Base-by-base conservation (phyloP, 2,329 filamentous ascomycete genomes). In the Exophiala mesophila region DNA sequence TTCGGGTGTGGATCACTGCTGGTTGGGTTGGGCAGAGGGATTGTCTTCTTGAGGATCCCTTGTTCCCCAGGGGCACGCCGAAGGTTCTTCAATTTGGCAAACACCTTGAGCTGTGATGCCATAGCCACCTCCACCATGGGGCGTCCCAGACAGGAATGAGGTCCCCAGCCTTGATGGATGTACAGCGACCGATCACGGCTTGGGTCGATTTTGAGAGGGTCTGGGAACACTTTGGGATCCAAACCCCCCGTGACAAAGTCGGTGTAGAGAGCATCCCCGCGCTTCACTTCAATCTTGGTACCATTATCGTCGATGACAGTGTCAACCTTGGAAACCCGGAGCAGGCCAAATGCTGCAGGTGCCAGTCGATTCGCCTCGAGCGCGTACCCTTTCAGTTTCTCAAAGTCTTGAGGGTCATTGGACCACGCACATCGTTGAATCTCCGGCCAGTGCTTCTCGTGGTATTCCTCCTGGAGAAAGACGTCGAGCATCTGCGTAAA, bases 401-500 rank as follows among this genome's bases (percentile, higher is more conserved):
- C 52, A 31, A 56, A 56, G 42, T 56, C 54, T 4, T 48, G 50
- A 3, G 50, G 47, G 9, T 41, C 37, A 36, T 55, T 43, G 5
- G 54, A 56, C 47, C 47, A 53, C n/a, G 55, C 52, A 33, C 48
- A 52, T 17, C 44, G 34, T 45, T 53, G 55, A 18, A 57, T 57
- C 17, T 55, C 50, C 7, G 52, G 40, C 54, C 54, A 56, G 41
- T 57, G 52, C 9, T 50, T 26, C 17, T 39, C 47, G 41, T 49
- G 37, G 43, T 53, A 49, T 15, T 68, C 66, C n/a, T 65, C 60
- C 3, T 66, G 66, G 33, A 80, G 64, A 57, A 76, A 78, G 56
- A 71, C 76, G 53, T 79, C 77, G 36, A 80, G 57, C 18, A 68
- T 73, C 49, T 79, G 76, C 0, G 65, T 71, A 53, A 79, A 77